Conservation (phyloP, 768 basidiomycete genomes). For the Glaciozyma antarctica region DNA sequence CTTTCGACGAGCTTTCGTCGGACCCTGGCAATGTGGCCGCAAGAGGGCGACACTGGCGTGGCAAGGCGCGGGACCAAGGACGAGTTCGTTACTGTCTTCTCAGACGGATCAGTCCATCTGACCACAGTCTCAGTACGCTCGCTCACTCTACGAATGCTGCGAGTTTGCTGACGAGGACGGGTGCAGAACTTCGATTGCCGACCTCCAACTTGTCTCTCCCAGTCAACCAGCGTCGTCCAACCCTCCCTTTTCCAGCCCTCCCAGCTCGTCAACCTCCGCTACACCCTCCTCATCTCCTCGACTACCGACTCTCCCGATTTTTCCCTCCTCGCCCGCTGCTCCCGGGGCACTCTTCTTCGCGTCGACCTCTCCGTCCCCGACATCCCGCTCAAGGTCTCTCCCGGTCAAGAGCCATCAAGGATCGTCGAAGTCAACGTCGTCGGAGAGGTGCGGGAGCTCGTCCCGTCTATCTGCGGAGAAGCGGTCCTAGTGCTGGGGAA, state of each 20-base stretch:
- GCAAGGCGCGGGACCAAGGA: constrained; percentile 7
- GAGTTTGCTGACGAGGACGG: background rate
- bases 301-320: background rate
- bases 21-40: constrained; percentile 5
- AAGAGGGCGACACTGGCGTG: background rate
- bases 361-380: background rate
- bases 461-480: background rate
- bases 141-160: too few relatives aligned
- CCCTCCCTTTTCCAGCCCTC: background rate
- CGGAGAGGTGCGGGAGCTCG: constrained; percentile 2
- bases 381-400: background rate
- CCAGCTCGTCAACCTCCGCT: constrained; percentile 8
- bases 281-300: constrained; percentile 12
- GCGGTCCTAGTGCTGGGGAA: background rate
- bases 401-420: background rate
- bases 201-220: constrained; percentile 31
- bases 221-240: constrained; percentile 1
- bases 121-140: constrained; percentile 21
- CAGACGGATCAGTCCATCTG: constrained; percentile 17
- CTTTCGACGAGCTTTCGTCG: constrained; percentile 12
- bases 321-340: constrained; percentile 9
- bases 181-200: constrained; percentile 27
- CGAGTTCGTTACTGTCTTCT: constrained; percentile 24
- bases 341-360: constrained; percentile 5
- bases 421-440: constrained; percentile 5